Evolutionary conservation across 345 rosid species (phyloP), one percentile per base, ranked within the genome.

Genomic region (Diplotaxis tenuifolia): DNA sequence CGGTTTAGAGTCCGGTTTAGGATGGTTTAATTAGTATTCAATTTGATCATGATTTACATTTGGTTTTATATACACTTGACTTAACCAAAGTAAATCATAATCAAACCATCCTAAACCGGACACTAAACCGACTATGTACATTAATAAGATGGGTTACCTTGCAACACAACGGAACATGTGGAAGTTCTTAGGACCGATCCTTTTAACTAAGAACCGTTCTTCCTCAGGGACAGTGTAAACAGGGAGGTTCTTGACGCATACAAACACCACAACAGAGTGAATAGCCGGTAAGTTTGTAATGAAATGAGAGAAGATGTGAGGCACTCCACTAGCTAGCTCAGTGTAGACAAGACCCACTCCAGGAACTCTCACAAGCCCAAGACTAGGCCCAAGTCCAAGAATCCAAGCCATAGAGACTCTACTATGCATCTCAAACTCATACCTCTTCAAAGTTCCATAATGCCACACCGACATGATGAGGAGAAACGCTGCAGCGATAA

Each of bases 391-490:
- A 0, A 91, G 82, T 52, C 70, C 64, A 58, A 73, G 72, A 15
- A 93, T 86, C 81, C 88, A 83, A 76, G 70, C 83, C 80, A 88
- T 25, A 68, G 83, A 84, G 34, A 88, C 82, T 82, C 76, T 88
- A 83, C 86, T 87, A 40, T 84, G 86, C 68, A 86, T 62, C 81
- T 93, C 94, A 58, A 87, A 86, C 56, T 86, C 88, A 5, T 89
- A 76, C 87, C 88, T 88, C 74, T 89, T 87, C 74, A 90, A 88
- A 71, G 97, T 86, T 67, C 98, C 97, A 7, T 89, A 86, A 62
- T 88, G 90, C 97, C 97, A 93, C 58, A 87, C 92, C 34, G 86
- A 93, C 98, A 93, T 90, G 18, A 89, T 82, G 68, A 90, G 78
- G 11, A 92, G 88, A 29, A 93, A 92, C 54, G 89, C 74, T 40